These are phyloP conservation scores for Starmera dryadoides DNA, from an alignment of 805 yeast genomes.

Conservation along the genomic window DNA sequence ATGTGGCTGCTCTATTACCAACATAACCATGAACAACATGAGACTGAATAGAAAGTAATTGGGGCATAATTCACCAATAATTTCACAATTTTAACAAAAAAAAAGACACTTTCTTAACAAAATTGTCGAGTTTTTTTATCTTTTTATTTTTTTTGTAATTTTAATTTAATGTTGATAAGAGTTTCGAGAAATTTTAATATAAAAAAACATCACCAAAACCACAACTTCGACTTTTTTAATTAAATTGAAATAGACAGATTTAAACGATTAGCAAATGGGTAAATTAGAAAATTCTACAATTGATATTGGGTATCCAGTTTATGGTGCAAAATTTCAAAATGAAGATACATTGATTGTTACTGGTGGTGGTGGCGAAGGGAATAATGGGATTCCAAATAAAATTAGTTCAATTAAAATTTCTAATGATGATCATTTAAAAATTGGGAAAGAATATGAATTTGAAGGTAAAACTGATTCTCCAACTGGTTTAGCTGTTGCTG, in stretches of 20 bases:
- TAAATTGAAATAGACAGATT: too few species aligned
- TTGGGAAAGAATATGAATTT: conserved; percentile 54
- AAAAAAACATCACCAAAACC: too few species aligned
- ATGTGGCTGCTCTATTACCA: conserved; percentile 85
- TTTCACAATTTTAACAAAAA: too few species aligned
- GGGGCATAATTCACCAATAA: conserved; percentile 1
- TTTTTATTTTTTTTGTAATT: background rate
- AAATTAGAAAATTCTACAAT: background rate
- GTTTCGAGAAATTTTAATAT: too few species aligned
- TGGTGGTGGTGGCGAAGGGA: conserved; percentile 97
- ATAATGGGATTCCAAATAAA: conserved; percentile 82
- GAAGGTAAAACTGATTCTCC: conserved; percentile 79
- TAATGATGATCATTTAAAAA: conserved; percentile 33
- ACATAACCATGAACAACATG: conserved; percentile 96
- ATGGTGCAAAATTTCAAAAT: conserved; percentile 66
- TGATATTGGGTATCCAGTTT: conserved; percentile 63
- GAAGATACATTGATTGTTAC: conserved; percentile 58
- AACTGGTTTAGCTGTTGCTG: conserved; percentile 60
- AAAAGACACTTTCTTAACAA: too few species aligned
- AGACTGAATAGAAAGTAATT: conserved; percentile 59
- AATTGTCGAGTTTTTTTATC: background rate
- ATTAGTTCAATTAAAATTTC: conserved; percentile 58
- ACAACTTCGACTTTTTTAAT: too few species aligned
- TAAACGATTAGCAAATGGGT: too few species aligned
- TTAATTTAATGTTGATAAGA: background rate